Base-by-base conservation (phyloP, 345 rosid genomes). In the Conringia planisiliqua region DNA sequence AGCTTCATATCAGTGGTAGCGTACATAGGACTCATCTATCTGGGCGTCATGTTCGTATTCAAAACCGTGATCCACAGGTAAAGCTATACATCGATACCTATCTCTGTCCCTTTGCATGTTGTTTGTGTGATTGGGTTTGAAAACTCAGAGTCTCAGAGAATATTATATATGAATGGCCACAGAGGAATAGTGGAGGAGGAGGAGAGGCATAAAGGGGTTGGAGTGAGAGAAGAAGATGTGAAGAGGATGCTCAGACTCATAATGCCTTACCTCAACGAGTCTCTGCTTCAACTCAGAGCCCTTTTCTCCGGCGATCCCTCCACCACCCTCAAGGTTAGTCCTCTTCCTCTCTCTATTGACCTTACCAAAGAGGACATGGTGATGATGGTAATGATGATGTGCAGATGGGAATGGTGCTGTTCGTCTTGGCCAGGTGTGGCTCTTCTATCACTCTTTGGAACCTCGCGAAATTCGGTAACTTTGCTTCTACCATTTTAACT, bases 281-380 rank as follows among this genome's bases (percentile, higher is more conserved):
- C 85, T 72, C 61, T 92, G 6, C 26, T 85, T 69, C 91, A 85
- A 75, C 77, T 92, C 16, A 87, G 78, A 75, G 88, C 96, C 42
- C 91, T 92, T 52, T 90, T 92, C 77, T 88, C 94, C 36, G 99
- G 98, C 48, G 98, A 95, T 71, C 94, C 99, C 55, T 80, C 86
- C 7, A 90, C 94, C 24, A 92, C 98, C 0, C 92, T 95, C 88
- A 95, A 92, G 92, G 99, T 89, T 80, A 72, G 17, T 43, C 13
- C n/a, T 20, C 26, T 14, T 50, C 40, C 18, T 8, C 33, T 0
- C 14, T 47, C 27, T 36, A 9, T 58, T 20, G 27, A 42, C 9
- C 3, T 39, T 35, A 29, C 7, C 14, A 48, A 62, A 66, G 42
- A 44, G 50, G 7, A 55, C 3, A 39, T 29, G 65, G 61, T 75